Evolutionary conservation across 2,329 filamentous ascomycete species (phyloP).

Genomic region (Celoporthe dispersa): DNA sequence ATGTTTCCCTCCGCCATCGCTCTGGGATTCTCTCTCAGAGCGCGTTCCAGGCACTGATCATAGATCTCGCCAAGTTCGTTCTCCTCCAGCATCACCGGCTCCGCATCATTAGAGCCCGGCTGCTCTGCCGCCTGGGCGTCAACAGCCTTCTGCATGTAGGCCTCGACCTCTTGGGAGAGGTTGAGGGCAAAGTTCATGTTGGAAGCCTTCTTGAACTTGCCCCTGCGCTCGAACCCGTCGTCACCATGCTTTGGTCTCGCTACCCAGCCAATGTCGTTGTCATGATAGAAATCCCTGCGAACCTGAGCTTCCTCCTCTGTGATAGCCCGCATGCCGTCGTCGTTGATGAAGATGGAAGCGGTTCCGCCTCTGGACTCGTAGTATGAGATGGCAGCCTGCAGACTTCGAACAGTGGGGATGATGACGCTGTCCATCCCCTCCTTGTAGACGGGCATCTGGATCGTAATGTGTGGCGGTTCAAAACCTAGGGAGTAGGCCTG

Average conservation of each 20-base stretch:
- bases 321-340: constrained; percentile 64
- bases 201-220: constrained; percentile 75
- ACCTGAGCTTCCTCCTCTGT: constrained; percentile 45
- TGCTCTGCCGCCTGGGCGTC: constrained; percentile 33
- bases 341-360: constrained; percentile 55
- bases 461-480: constrained; percentile 46
- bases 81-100: constrained; percentile 34
- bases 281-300: constrained; percentile 53
- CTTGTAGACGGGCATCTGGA: constrained; percentile 52
- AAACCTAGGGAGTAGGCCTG: constrained; percentile 41
- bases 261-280: constrained; percentile 54
- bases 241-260: constrained; percentile 52
- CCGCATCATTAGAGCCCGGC: constrained; percentile 15
- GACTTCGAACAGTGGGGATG: constrained; percentile 52
- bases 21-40: constrained; percentile 56
- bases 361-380: constrained; percentile 52
- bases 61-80: constrained; percentile 56
- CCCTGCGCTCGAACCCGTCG: constrained; percentile 55
- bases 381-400: constrained; percentile 54
- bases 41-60: constrained; percentile 51
- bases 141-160: constrained; percentile 52
- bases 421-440: constrained; percentile 49
- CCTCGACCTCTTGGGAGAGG: constrained; percentile 65
- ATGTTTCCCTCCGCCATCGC: constrained; percentile 66
- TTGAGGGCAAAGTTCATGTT: constrained; percentile 77